Base-by-base conservation (phyloP, 2,329 filamentous ascomycete genomes). In the Aspergillus sojae region DNA sequence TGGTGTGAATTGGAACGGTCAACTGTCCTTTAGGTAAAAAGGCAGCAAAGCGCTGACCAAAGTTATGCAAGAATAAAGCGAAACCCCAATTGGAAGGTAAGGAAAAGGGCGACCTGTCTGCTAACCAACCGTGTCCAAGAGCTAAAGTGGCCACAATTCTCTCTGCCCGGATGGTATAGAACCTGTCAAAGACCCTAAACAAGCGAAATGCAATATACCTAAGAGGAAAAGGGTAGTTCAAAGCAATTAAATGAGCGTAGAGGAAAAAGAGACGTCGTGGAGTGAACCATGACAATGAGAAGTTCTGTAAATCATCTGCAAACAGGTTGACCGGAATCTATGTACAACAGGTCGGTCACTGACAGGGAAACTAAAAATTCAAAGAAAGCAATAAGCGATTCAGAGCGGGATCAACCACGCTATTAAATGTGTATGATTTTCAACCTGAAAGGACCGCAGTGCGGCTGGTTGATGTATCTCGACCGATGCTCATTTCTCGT, bases 401-500 rank as follows among this genome's bases (percentile, higher is more conserved):
- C 43, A 54, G 64, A 67, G 64, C 65, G 63, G 63, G 63, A 63
- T 70, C 65, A 65, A 70, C 63, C 68, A 66, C 70, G 65, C 65
- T 65, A 67, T 69, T 70, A 67, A 60, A 70, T 67, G 56, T 58
- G 62, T 65, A 63, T 61, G 52, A 66, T 52, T 62, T 67, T 60
- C 64, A 64, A 63, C 61, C 58, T 64, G 50, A 54, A 60, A 41
- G 53, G 57, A 61, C 58, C 66, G 36, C 58, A 58, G 62, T 58
- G 60, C 56, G 61, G 50, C 57, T 64, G 62, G 62, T 60, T 64
- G 58, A 66, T 55, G 48, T 62, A 57, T 65, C 52, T 66, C 57
- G 65, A 67, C 66, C 65, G 63, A 70, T 72, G 70, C 61, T 73
- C 72, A 59, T 74, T 68, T 70, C 72, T 74, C 72, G 64, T 74